Conservation (phyloP, 2,329 filamentous ascomycete genomes). For the Didymella keratinophila region DNA sequence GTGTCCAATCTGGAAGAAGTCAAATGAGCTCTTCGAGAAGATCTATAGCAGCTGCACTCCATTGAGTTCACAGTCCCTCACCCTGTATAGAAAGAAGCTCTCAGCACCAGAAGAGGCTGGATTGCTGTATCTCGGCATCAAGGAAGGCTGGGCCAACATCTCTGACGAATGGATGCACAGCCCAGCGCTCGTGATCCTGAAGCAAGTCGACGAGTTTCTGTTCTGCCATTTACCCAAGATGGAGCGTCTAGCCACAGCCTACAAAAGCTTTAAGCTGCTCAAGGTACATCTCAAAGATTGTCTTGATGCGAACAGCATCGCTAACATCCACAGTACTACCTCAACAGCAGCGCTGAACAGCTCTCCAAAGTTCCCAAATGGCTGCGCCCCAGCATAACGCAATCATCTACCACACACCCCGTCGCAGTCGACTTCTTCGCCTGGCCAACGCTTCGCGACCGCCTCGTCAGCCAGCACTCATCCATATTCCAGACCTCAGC, state of each 20-base stretch:
- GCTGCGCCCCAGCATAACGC: constrained; percentile 35
- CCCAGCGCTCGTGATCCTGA: constrained; percentile 39
- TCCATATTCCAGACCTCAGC: constrained; percentile 32
- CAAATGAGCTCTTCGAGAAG: constrained; percentile 43
- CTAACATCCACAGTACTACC: constrained; percentile 38
- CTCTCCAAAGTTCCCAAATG: constrained; percentile 40
- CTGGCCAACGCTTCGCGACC: constrained; percentile 44
- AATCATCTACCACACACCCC: constrained; percentile 39
- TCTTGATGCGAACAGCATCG: no score
- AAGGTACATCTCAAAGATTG: constrained; percentile 29
- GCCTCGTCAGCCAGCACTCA: constrained; percentile 35
- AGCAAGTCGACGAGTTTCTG: constrained; percentile 41
- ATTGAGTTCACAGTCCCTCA: constrained; percentile 21
- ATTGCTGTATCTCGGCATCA: constrained; percentile 42
- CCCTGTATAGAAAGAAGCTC: constrained; percentile 5
- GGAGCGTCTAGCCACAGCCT: constrained; percentile 38
- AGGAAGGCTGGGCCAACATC: constrained; percentile 37
- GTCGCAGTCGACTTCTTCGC: constrained; percentile 46
- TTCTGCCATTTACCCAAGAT: constrained; percentile 37
- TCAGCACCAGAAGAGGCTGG: constrained; percentile 34
- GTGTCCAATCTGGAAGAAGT: constrained; percentile 42
- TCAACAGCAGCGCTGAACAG: constrained; percentile 37
- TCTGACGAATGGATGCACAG: constrained; percentile 42
- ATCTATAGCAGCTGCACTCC: constrained; percentile 31
- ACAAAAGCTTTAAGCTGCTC: constrained; percentile 47